phyloP scores from a whole-genome alignment of 1,284 basidiomycete genomes.

The Macrocystidia cucumis region DNA sequence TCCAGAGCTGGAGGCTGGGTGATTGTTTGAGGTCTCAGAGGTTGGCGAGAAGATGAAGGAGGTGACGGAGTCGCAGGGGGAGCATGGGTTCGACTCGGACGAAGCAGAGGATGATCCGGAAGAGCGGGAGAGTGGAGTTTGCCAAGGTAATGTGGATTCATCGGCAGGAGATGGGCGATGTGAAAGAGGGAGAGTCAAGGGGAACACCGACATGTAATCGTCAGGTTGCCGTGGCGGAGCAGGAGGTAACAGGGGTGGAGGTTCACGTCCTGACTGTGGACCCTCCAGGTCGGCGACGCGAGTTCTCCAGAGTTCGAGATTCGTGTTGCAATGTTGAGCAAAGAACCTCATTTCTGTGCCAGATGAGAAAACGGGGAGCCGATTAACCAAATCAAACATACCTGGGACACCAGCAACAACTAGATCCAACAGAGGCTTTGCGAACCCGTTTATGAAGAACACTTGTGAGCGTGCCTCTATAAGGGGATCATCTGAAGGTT shows the following conservation, averaged over 20 bases:
- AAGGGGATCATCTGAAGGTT: conserved; percentile 55
- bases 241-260: conserved; percentile 9
- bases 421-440: conserved; percentile 75
- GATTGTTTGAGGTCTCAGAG: conserved; percentile 15
- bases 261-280: conserved; percentile 6
- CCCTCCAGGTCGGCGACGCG: conserved; percentile 34
- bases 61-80: conserved; percentile 15
- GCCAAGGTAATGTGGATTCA: conserved; percentile 15
- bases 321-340: conserved; percentile 54
- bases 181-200: conserved; percentile 46
- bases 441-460: conserved; percentile 83
- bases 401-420: conserved; percentile 69
- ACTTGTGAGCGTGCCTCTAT: conserved; percentile 81
- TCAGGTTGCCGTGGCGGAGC: conserved; percentile 32
- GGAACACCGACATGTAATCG: conserved; percentile 52
- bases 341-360: conserved; percentile 54
- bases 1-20: conserved; percentile 12
- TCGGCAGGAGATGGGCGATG: conserved; percentile 18
- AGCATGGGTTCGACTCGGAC: conserved; percentile 16
- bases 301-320: conserved; percentile 59
- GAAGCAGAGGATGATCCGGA: conserved; percentile 15
- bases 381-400: conserved; percentile 23
- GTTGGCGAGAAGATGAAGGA: conserved; percentile 23
- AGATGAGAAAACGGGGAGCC: conserved; percentile 1
- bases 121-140: conserved; percentile 12